phyloP scores from a whole-genome alignment of 1,284 basidiomycete genomes.

The Cerrena zonata region DNA sequence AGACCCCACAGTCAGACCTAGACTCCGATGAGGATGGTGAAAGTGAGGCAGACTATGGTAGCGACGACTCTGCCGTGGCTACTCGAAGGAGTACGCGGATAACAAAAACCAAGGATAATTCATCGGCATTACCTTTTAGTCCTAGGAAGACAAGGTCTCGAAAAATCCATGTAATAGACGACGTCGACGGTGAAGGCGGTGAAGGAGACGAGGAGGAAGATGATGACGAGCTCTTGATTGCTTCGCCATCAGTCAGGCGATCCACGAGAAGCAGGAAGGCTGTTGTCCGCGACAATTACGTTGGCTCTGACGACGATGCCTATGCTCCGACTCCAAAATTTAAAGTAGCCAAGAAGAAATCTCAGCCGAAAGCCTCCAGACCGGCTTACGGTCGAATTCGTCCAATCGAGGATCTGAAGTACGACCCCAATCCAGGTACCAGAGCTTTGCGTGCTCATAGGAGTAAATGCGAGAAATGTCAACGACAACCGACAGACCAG shows the following conservation, averaged over 20 bases:
- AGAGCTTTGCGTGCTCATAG: slow-evolving; percentile 56
- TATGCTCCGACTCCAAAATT: slow-evolving; percentile 17
- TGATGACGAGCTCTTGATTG: slow-evolving; percentile 28
- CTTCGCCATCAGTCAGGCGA: slow-evolving; percentile 15
- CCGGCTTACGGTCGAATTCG: slow-evolving; percentile 68
- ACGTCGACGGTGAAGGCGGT: too few species aligned
- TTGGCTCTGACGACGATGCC: slow-evolving; percentile 22
- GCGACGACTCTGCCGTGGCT: slow-evolving; percentile 10
- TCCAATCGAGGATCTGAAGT: slow-evolving; percentile 48
- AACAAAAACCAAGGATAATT: slow-evolving; percentile 18
- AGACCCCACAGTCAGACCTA: slow-evolving; percentile 2
- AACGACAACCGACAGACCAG: slow-evolving; percentile 50
- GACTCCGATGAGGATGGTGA: slow-evolving; percentile 21
- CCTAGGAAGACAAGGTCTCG: slow-evolving; percentile 51
- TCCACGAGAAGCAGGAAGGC: slow-evolving; percentile 24
- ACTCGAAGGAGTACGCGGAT: slow-evolving; percentile 12
- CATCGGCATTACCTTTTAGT: slow-evolving; percentile 47
- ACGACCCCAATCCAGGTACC: slow-evolving; percentile 54
- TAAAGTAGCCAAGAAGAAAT: slow-evolving; percentile 22
- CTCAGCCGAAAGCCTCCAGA: slow-evolving; percentile 38
- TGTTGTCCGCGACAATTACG: slow-evolving; percentile 21
- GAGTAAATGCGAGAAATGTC: slow-evolving; percentile 66
- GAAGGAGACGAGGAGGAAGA: slow-evolving; percentile 37
- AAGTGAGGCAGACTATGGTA: slow-evolving; percentile 15
- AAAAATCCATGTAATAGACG: too few species aligned